Base-by-base conservation (phyloP, 257 asterid species). In the Schizonepeta tenuifolia region DNA sequence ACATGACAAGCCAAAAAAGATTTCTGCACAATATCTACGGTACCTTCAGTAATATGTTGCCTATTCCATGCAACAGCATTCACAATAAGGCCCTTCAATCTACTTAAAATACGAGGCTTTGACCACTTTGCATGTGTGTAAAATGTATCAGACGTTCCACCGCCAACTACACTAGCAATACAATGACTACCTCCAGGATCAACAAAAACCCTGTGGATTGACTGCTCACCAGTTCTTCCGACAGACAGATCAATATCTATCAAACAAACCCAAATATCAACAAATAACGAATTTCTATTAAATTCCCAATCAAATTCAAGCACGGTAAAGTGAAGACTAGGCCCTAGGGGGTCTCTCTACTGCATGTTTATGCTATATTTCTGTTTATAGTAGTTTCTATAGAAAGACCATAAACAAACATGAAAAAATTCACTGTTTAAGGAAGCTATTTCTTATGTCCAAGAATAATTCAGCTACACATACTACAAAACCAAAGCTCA, bases 101-200 rank as follows among this genome's bases (percentile, higher is more conserved):
- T 94, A 81, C 83, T 74, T 79, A 92, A 76, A 21, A 91, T 61
- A 15, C 97, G 99, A 75, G 99, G 98, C 82, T 82, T 95, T 11
- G 88, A 83, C 99, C 99, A 95, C 83, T 88, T 95, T 54, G 95
- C 95, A 76, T 95, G 99, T 7, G 86, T 85, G 67, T 91, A 95
- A 79, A 87, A 92, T 18, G 99, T 95, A 77, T 95, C 98, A 9
- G 98, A 84, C 51, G 91, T 92, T 69, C 96, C 96, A 79, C 86
- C 91, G 69, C 98, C 99, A 80, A 88, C 87, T 55, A 95, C 94
- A 46, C 90, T 83, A 67, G 96, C 96, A 80, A 95, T 95, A 77
- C 96, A 92, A 57, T 95, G 99, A 78, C 98, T 83, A 43, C 98
- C 99, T 61, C 99, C 99, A 14, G 99, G 92, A 78, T 95, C 99